These are phyloP conservation scores for Avena eriantha DNA, from an alignment of 176 grass and related monocot species.

Conservation along the genomic window DNA sequence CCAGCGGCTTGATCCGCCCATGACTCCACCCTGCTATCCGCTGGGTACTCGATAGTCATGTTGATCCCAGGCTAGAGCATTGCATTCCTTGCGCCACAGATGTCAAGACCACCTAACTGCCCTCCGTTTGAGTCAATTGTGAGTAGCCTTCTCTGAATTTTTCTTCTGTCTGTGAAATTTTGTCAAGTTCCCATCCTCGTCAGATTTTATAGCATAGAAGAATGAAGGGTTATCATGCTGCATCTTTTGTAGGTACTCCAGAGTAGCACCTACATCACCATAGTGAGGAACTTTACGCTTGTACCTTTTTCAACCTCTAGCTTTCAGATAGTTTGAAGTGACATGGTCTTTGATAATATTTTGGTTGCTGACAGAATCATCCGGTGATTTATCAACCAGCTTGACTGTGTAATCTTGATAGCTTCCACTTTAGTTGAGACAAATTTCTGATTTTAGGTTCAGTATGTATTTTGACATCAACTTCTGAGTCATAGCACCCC, in stretches of 20 bases:
- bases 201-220: conserved; percentile 74
- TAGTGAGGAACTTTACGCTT: conserved; percentile 47
- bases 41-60: too few relatives aligned
- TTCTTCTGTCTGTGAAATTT: conserved; percentile 38
- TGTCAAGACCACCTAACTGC: too few relatives aligned
- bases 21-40: too few relatives aligned
- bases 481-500: too few relatives aligned
- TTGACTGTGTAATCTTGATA: conserved; percentile 54
- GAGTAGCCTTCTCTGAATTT: too few relatives aligned
- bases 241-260: conserved; percentile 90
- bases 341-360: conserved; percentile 27
- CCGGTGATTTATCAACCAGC: conserved; percentile 48
- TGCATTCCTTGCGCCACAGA: too few relatives aligned
- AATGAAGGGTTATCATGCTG: conserved; percentile 82
- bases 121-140: too few relatives aligned
- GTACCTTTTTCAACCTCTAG: conserved; percentile 54
- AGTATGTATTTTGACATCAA: too few relatives aligned
- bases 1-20: too few relatives aligned
- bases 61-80: too few relatives aligned
- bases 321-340: conserved; percentile 41
- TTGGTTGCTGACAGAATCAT: conserved; percentile 48
- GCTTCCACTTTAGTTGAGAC: conserved; percentile 32
- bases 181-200: conserved; percentile 69
- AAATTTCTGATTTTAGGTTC: too few relatives aligned
- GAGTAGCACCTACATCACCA: conserved; percentile 72